Conservation (phyloP, 176 grass and related monocot genomes). For the Eremochloa ophiuroides region DNA sequence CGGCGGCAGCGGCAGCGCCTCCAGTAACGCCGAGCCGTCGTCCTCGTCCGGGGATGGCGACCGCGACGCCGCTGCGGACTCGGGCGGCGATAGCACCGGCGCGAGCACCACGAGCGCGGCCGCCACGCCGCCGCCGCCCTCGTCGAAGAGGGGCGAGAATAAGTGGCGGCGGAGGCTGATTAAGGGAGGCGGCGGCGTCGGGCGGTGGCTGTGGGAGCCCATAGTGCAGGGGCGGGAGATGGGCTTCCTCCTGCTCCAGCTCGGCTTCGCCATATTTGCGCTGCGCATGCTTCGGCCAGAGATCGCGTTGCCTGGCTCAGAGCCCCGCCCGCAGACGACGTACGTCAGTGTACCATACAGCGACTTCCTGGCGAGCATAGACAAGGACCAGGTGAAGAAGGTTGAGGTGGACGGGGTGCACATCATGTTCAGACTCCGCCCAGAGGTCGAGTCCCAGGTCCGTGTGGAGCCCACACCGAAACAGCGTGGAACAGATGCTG, state of each 20-base stretch:
- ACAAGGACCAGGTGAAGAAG: constrained; percentile 88
- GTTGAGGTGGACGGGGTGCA: constrained; percentile 97
- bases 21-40: constrained; percentile 23
- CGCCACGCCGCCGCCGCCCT: constrained; percentile 17
- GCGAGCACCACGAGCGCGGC: constrained; percentile 39
- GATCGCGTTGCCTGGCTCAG: constrained; percentile 64
- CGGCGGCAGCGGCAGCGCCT: constrained; percentile 19
- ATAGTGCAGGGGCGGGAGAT: constrained; percentile 83
- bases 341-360: constrained; percentile 79
- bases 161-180: constrained; percentile 62
- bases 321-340: constrained; percentile 61
- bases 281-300: constrained; percentile 78
- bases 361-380: constrained; percentile 85
- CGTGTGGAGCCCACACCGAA: constrained; percentile 13
- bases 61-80: constrained; percentile 23
- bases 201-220: constrained; percentile 86
- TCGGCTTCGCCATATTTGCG: constrained; percentile 82
- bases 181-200: constrained; percentile 45
- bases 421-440: constrained; percentile 78
- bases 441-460: constrained; percentile 35
- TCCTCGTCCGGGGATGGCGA: constrained; percentile 38
- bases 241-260: constrained; percentile 83
- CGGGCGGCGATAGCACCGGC: constrained; percentile 20
- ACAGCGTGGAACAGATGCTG: constrained; percentile 42
- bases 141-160: constrained; percentile 60